phyloP scores from a whole-genome alignment of 169 alveolate species.

The Plasmodium vivax region DNA sequence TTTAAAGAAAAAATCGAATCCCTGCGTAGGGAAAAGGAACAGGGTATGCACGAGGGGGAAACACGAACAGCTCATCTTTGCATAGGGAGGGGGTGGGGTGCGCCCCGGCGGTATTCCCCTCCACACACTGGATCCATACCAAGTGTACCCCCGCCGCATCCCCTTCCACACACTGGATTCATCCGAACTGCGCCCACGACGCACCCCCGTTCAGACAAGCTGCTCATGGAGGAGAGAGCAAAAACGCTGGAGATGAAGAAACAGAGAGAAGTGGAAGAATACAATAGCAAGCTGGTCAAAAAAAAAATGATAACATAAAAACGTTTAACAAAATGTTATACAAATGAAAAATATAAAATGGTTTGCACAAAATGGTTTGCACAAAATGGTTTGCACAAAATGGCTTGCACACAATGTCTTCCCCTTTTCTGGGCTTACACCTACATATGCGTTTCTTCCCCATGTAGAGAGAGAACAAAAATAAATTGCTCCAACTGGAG shows the following conservation, averaged over 20 bases:
- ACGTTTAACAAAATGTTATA: not conserved
- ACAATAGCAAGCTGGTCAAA: slow-evolving; percentile 34
- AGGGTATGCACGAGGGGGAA: slow-evolving; percentile 6
- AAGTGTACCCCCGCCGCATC: not conserved
- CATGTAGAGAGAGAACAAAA: slow-evolving; percentile 25
- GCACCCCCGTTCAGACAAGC: slow-evolving; percentile 9
- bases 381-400: too few relatives aligned
- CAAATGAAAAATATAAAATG: not conserved
- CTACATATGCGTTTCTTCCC: not conserved
- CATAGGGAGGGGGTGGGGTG: not conserved
- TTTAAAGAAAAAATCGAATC: slow-evolving; percentile 44
- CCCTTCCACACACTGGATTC: too few relatives aligned
- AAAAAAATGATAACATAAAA: not conserved
- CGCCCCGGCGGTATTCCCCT: not conserved
- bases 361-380: not conserved
- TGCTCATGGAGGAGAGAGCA: slow-evolving; percentile 40
- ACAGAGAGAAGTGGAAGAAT: slow-evolving; percentile 23
- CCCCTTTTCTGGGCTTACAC: not conserved
- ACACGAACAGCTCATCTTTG: not conserved
- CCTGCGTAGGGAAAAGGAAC: slow-evolving; percentile 35
- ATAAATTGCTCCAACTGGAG: slow-evolving; percentile 27
- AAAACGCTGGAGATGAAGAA: slow-evolving; percentile 12
- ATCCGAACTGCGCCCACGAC: not conserved
- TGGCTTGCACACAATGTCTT: not conserved
- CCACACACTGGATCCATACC: not conserved